phyloP scores from a whole-genome alignment of 345 rosid species.

The Lagerstroemia speciosa region DNA sequence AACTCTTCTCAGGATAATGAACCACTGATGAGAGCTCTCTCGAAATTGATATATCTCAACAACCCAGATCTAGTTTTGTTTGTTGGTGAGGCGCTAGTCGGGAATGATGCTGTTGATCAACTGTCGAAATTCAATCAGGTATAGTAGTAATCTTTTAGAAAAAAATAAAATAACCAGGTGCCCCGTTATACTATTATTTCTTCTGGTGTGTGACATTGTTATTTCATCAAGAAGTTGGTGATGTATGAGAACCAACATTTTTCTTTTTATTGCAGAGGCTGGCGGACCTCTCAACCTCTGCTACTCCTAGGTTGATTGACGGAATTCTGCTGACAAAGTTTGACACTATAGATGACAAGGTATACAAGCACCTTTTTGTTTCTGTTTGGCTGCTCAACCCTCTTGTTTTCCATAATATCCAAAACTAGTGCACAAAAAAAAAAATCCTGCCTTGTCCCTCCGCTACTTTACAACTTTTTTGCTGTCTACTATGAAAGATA shows the following conservation, averaged over 20 bases:
- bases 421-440: no score
- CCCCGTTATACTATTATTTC: background rate
- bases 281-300: slow-evolving; percentile 73
- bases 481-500: no score
- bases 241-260: background rate
- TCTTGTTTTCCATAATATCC: background rate
- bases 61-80: slow-evolving; percentile 87
- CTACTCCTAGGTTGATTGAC: slow-evolving; percentile 70
- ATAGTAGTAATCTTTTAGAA: slow-evolving; percentile 6
- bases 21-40: slow-evolving; percentile 96
- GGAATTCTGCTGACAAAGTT: slow-evolving; percentile 95
- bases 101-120: slow-evolving; percentile 96
- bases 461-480: no score
- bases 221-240: background rate
- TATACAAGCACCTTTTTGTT: slow-evolving; percentile 9
- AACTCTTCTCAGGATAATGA: slow-evolving; percentile 62
- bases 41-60: slow-evolving; percentile 81
- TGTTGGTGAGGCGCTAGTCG: slow-evolving; percentile 98
- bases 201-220: background rate
- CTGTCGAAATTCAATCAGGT: slow-evolving; percentile 95
- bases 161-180: background rate
- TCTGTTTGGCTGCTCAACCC: background rate
- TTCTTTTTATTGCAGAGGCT: slow-evolving; percentile 45
- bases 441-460: no score
- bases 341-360: slow-evolving; percentile 97